Conservation (phyloP, 176 grass and related monocot species). For the Carex pumila region DNA sequence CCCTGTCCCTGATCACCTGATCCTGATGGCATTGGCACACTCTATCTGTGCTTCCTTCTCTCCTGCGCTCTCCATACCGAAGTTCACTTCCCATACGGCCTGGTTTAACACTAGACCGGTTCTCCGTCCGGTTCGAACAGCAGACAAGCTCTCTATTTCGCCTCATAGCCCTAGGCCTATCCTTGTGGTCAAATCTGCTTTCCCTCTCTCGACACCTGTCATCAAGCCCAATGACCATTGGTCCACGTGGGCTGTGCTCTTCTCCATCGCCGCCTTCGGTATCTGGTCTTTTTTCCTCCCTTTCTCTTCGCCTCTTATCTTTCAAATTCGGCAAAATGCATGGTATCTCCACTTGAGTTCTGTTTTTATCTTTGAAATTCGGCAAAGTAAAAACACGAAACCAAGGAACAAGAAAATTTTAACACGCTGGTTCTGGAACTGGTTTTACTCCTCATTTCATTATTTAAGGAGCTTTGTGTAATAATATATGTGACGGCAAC, state of each 20-base stretch:
- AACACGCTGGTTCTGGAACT: not conserved
- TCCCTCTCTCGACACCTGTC: slow-evolving; percentile 13
- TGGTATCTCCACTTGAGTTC: not conserved
- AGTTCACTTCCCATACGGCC: not conserved
- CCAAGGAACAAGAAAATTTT: not conserved
- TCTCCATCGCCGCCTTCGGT: slow-evolving; percentile 78
- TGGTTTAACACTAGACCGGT: not conserved
- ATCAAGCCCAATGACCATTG: slow-evolving; percentile 68
- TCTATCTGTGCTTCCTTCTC: not conserved
- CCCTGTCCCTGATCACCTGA: not conserved
- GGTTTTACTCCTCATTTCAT: not conserved
- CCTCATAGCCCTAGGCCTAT: not conserved
- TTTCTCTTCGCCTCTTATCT: not conserved
- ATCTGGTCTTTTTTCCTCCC: slow-evolving; percentile 38
- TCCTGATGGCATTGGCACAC: too few relatives aligned
- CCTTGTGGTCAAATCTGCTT: not conserved
- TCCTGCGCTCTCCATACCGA: not conserved
- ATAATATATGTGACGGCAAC: not conserved
- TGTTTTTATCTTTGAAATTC: too few relatives aligned
- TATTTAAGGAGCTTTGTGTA: not conserved
- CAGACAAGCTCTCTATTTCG: slow-evolving; percentile 2
- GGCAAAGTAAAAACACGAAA: too few relatives aligned
- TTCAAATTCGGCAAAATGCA: not conserved
- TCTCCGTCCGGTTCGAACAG: slow-evolving; percentile 7
- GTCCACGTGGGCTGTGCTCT: slow-evolving; percentile 74